phyloP scores from a whole-genome alignment of 2,329 filamentous ascomycete species.

The Fusarium phyllophilum region DNA sequence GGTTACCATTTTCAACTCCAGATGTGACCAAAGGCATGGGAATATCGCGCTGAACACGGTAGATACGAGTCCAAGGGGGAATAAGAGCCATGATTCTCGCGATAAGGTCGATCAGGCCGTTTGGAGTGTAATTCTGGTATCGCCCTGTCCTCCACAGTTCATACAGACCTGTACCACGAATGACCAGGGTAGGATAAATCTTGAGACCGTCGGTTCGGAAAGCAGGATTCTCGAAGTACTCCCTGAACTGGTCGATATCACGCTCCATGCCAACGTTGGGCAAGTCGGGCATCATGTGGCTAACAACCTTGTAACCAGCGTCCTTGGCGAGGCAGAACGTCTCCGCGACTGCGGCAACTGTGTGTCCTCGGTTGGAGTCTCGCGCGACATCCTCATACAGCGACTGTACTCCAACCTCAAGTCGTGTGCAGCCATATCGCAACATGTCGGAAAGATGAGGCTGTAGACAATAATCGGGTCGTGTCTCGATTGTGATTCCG shows the following conservation, averaged over 20 bases:
- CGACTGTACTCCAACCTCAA: constrained; percentile 96
- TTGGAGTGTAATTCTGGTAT: constrained; percentile 99
- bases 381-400: constrained; percentile 98
- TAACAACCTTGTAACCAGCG: constrained; percentile 98
- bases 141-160: constrained; percentile 96
- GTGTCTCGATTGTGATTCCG: constrained; percentile 97
- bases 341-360: constrained; percentile 92
- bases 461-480: constrained; percentile 95
- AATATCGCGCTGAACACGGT: constrained; percentile 97
- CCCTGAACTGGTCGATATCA: constrained; percentile 94
- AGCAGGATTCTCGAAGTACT: constrained; percentile 96
- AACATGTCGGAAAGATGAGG: constrained; percentile 97
- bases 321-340: constrained; percentile 98
- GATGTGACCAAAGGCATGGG: constrained; percentile 99
- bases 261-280: constrained; percentile 99
- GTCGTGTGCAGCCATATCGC: constrained; percentile 93
- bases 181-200: constrained; percentile 97
- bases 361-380: constrained; percentile 97
- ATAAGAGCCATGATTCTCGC: constrained; percentile 95
- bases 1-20: constrained; percentile 96
- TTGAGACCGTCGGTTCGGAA: constrained; percentile 98
- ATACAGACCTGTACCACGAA: constrained; percentile 94
- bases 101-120: constrained; percentile 93
- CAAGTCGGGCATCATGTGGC: constrained; percentile 99
- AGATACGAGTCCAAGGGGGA: constrained; percentile 97